Percentiles rank a stretch among this genome's conserved stretches.
phyloP scores from a whole-genome alignment of 2,329 filamentous ascomycete species.

The Fusarium haematococcum region DNA sequence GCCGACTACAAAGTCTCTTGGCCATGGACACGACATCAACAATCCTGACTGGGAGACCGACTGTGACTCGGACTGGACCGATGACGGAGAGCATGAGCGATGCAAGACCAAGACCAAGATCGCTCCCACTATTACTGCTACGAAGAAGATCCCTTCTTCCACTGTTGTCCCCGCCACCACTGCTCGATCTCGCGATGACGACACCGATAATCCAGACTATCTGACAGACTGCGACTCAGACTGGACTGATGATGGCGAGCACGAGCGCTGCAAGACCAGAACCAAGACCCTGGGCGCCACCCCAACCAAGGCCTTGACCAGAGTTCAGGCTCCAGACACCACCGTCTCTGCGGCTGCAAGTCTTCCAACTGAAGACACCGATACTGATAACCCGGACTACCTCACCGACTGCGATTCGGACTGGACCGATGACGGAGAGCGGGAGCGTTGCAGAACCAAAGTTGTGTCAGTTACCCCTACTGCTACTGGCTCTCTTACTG shows the following conservation, averaged over 20 bases:
- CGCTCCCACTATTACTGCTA: background rate
- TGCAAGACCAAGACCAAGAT: background rate
- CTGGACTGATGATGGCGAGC: slow-evolving; percentile 1
- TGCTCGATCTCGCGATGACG: background rate
- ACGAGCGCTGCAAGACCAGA: background rate
- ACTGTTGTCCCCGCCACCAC: background rate
- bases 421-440: background rate
- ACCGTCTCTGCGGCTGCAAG: background rate
- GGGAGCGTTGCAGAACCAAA: background rate
- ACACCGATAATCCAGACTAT: background rate
- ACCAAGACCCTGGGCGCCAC: background rate
- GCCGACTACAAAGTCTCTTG: background rate
- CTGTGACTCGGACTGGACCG: slow-evolving; percentile 1
- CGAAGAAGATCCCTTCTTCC: background rate
- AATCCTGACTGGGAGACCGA: slow-evolving; percentile 1
- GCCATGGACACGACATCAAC: background rate
- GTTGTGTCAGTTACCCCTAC: background rate
- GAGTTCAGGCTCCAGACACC: no score
- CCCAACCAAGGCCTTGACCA: background rate
- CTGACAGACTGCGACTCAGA: background rate
- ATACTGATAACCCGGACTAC: background rate
- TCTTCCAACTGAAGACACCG: background rate
- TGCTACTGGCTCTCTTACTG: background rate
- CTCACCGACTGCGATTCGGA: background rate
- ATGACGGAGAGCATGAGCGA: background rate